Percentiles rank a stretch among this genome's conserved stretches.
phyloP scores from a whole-genome alignment of 176 grass and related monocot genomes.

The Musa troglodytarum region DNA sequence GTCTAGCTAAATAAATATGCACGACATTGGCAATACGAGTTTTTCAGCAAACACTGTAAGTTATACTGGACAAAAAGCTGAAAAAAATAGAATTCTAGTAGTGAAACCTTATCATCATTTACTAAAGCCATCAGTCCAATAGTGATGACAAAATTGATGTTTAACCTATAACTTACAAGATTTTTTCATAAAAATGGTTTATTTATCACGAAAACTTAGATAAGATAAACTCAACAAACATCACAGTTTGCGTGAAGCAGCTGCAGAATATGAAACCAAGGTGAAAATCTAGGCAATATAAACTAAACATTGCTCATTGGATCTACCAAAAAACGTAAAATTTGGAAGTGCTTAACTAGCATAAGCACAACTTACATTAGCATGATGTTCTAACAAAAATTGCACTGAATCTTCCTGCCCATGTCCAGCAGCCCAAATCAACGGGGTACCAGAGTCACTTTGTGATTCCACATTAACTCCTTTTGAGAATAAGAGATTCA shows the following conservation, averaged over 20 bases:
- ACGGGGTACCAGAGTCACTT: slow-evolving; percentile 72
- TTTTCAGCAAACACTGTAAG: no score
- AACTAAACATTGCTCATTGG: background rate
- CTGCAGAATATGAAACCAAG: no score
- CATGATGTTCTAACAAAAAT: slow-evolving; percentile 59
- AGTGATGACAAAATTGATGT: no score
- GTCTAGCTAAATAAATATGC: no score
- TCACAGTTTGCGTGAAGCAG: no score
- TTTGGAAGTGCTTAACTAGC: background rate
- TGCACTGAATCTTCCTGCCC: slow-evolving; percentile 52
- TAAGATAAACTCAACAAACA: background rate
- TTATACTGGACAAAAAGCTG: no score
- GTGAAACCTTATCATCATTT: no score
- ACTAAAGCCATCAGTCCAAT: no score
- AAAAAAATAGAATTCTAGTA: no score
- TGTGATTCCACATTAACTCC: slow-evolving; percentile 78
- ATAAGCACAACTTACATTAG: slow-evolving; percentile 41
- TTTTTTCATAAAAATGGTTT: background rate
- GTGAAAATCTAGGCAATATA: background rate
- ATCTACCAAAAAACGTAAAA: background rate
- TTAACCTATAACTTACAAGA: background rate
- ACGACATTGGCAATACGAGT: no score
- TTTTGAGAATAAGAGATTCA: slow-evolving; percentile 62
- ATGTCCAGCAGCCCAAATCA: slow-evolving; percentile 86
- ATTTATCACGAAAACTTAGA: background rate